Base-by-base conservation (phyloP, 768 basidiomycete genomes). In the Pisolithus sp. region DNA sequence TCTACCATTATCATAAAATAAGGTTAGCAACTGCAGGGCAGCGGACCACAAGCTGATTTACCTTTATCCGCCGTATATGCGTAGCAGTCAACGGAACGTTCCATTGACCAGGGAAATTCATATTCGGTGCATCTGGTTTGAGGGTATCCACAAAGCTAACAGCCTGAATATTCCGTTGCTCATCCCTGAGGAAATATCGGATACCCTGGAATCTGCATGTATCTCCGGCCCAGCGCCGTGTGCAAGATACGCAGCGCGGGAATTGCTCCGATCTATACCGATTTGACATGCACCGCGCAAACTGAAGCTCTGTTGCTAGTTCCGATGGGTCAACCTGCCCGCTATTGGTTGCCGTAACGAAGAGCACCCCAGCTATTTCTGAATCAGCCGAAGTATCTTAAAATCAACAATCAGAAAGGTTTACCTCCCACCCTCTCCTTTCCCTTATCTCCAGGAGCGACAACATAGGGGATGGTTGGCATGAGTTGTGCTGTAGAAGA, bases 151-250 rank as follows among this genome's bases (percentile, higher is more conserved):
- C 77, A 58, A 89, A 91, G 57, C 82, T 81, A 49, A 87, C 78
- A 20, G 81, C 85, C 42, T 80, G 74, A 44, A 88, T 78, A 40
- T 77, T 76, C 54, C 76, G 68, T 38, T 81, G 72, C 38, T 67
- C 55, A 53, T 87, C 81, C 55, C 85, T 82, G 59, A 86, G 71
- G 67, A 91, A 85, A 62, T 81, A 86, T 18, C 89, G 80, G 56
- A 91, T 86, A n/a, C 82, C 81, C 64, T 90, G 89, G 68, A 91
- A 91, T 23, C 89, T 82, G 62, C 89, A 91, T 2, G 87, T 89
- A 63, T 91, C 89, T 38, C 89, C 88, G 1, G 87, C 87, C 88
- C 89, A 90, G 21, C 89, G 83, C 39, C 89, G 83, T 31, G 85
- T 89, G 65, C 89, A 91, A 3, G 87, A 85, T 34, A 90, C 85